Evolutionary conservation across 192 early-diverging fungal genomes (phyloP), one percentile per base, ranked within the genome.

Genomic region (Jimgerdemannia flammicorona): DNA sequence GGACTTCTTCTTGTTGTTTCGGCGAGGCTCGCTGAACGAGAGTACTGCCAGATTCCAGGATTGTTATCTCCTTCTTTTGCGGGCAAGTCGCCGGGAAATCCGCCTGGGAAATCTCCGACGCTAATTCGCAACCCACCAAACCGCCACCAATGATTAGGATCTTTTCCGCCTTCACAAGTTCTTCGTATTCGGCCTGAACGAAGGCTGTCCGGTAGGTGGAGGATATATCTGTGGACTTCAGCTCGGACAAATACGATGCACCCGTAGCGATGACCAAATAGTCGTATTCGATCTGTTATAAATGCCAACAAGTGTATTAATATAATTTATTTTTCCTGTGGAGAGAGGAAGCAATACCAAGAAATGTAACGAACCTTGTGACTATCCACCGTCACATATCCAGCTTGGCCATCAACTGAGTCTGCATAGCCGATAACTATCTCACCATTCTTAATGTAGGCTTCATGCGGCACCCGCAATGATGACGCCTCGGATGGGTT

Each of bases 91-190:
- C 77, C 41, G 74, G 77, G 43, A 78, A 73, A 14, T 67, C 44
- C 43, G 41, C 64, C 17, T 76, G 77, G 18, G 74, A 64, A 4
- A 82, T 78, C 54, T 82, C 86, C 72, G 70, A 74, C 17, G 86
- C 77, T 19, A 87, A 71, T 69, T 87, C 86, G 67, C 80, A 80
- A 7, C 84, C 86, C 3, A 87, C 80, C 19, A 87, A 75, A 17
- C 86, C 86, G 54, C 84, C 84, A 69, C 84, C 84, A 70, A 86
- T 72, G n/a, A 86, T 82, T 6, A 81, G 72, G 2, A 86, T 69
- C 10, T 19, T 78, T 65, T 79, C 77, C 11, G 74, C 76, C n/a
- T 70, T 72, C 8, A 72, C 42, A 4, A 80, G 69, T 73, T 80
- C 79, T 40, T 66, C 10, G 10, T 41, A 44, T 43, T 73, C 75